Conservation (phyloP, 208 protist genomes). For the Wallacemonas sp. region DNA sequence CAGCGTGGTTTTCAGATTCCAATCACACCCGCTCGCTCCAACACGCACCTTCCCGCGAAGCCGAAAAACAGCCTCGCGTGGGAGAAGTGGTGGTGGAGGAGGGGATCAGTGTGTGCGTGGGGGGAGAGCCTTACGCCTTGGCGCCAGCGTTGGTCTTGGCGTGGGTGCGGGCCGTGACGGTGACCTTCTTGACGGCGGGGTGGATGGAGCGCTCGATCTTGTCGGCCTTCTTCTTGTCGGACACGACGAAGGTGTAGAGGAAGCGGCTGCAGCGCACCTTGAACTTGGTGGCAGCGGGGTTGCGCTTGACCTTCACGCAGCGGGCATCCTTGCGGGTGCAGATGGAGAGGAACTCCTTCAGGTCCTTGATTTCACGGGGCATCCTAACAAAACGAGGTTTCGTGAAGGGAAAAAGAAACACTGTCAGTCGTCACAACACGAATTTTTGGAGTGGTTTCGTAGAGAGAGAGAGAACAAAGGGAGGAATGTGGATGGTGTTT, state of each 20-base stretch:
- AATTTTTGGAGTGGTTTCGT: too few species aligned
- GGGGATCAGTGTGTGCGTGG: too few species aligned
- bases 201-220: slow-evolving; percentile 93
- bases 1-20: slow-evolving; percentile 8
- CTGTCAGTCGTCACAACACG: too few species aligned
- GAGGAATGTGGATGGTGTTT: too few species aligned
- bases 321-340: slow-evolving; percentile 92
- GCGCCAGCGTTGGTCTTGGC: slow-evolving; percentile 80
- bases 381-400: slow-evolving; percentile 36
- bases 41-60: too few species aligned
- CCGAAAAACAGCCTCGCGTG: too few species aligned
- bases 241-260: slow-evolving; percentile 92
- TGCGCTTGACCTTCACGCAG: slow-evolving; percentile 93
- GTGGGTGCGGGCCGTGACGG: slow-evolving; percentile 80
- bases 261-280: slow-evolving; percentile 94
- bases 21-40: too few species aligned
- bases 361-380: slow-evolving; percentile 91
- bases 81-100: too few species aligned
- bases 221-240: slow-evolving; percentile 91
- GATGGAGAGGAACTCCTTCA: slow-evolving; percentile 94
- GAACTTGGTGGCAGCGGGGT: slow-evolving; percentile 90
- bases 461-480: too few species aligned
- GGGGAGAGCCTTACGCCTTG: too few species aligned
- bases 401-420: slow-evolving; percentile 16
- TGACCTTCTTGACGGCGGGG: slow-evolving; percentile 89